Percentiles rank a stretch among this genome's conserved stretches.
phyloP scores from a whole-genome alignment of 179 eudicot species.

The Camellia oleifera region DNA sequence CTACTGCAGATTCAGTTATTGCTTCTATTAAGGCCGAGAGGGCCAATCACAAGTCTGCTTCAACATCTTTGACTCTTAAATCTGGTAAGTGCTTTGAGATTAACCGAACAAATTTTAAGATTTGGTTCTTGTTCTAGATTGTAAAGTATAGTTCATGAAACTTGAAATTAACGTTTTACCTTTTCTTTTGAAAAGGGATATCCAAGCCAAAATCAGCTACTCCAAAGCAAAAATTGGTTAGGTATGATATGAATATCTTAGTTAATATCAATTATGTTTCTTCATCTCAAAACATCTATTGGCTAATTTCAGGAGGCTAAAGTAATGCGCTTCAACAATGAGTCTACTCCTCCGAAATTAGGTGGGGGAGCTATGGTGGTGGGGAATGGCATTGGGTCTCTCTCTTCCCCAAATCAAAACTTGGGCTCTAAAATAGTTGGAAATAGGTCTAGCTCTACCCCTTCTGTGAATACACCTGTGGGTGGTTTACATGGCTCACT shows the following conservation, averaged over 20 bases:
- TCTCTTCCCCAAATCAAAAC: slow-evolving; percentile 21
- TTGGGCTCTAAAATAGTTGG: slow-evolving; percentile 23
- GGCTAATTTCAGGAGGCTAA: slow-evolving; percentile 63
- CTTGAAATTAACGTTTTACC: not conserved
- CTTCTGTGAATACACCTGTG: slow-evolving; percentile 25
- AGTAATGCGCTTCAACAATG: slow-evolving; percentile 38
- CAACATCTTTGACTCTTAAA: slow-evolving; percentile 50
- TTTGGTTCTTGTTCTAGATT: slow-evolving; percentile 5
- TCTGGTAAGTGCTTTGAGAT: slow-evolving; percentile 49
- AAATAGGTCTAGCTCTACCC: slow-evolving; percentile 19
- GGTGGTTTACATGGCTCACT: slow-evolving; percentile 6
- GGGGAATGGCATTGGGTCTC: slow-evolving; percentile 21
- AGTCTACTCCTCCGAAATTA: slow-evolving; percentile 18
- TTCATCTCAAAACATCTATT: slow-evolving; percentile 7
- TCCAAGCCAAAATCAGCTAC: slow-evolving; percentile 48
- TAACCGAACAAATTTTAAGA: not conserved
- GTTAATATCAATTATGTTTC: slow-evolving; percentile 1
- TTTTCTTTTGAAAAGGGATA: slow-evolving; percentile 34
- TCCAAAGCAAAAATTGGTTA: slow-evolving; percentile 58
- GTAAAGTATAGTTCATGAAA: not conserved
- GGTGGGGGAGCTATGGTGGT: slow-evolving; percentile 25
- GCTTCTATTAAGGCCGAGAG: slow-evolving; percentile 94
- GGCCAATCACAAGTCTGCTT: slow-evolving; percentile 57
- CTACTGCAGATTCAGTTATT: slow-evolving; percentile 76
- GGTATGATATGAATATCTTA: slow-evolving; percentile 41